Evolutionary conservation across 495 filamentous ascomycete species (phyloP).

Genomic region (Thermothielavioides terrestris): DNA sequence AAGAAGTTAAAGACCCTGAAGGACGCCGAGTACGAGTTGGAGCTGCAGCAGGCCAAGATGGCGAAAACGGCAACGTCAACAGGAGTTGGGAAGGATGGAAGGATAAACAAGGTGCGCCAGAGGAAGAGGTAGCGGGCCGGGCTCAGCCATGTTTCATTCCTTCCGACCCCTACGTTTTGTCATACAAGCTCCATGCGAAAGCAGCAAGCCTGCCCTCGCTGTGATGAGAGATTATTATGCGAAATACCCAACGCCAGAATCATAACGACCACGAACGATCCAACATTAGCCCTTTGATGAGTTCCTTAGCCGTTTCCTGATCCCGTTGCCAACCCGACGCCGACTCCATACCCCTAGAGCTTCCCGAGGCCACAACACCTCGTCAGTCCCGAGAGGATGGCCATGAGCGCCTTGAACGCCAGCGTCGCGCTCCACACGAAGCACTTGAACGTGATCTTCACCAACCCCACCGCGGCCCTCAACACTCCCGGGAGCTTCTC

Average conservation of each 20-base stretch:
- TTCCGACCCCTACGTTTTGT: no score
- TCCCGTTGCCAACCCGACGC: not conserved
- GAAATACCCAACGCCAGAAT: conserved; percentile 13
- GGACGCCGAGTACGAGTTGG: conserved; percentile 66
- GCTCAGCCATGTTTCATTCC: not conserved
- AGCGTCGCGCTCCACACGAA: conserved; percentile 39
- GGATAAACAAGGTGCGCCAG: conserved; percentile 75
- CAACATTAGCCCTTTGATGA: not conserved
- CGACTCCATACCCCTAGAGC: conserved; percentile 17
- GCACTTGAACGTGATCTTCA: conserved; percentile 37
- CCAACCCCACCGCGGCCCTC: conserved; percentile 32
- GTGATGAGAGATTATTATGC: not conserved
- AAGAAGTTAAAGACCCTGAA: conserved; percentile 62
- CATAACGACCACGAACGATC: conserved; percentile 12
- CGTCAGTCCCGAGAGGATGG: conserved; percentile 27
- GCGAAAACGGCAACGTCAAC: conserved; percentile 61
- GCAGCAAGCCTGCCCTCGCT: conserved; percentile 16
- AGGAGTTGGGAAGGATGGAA: conserved; percentile 69
- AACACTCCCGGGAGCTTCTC: conserved; percentile 34
- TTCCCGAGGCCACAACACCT: conserved; percentile 35
- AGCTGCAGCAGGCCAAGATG: conserved; percentile 55
- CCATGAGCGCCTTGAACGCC: conserved; percentile 35
- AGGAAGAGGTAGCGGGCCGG: conserved; percentile 59
- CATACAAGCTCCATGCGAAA: no score
- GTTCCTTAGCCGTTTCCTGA: not conserved